Base-by-base conservation (phyloP, 257 asterid species). In the Capsicum baccatum region DNA sequence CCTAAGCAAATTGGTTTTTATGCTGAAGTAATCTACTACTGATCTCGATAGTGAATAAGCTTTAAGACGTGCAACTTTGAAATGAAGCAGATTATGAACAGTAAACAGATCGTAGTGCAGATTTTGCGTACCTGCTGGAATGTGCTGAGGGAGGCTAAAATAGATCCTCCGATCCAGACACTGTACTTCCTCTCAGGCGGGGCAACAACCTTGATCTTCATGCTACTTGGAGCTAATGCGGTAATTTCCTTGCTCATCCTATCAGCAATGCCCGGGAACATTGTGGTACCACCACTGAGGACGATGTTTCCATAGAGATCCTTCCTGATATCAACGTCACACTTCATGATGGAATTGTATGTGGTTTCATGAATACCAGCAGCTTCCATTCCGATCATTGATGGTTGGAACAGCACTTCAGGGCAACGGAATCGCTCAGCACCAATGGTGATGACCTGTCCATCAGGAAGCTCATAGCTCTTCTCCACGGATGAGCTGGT, bases 391-490 rank as follows among this genome's bases (percentile, higher is more conserved):
- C 90, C 90, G 35, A 87, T 85, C 86, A 87, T 87, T 19, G 88
- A 85, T 56, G 90, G 90, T 83, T 85, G 90, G 85, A 87, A 87
- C 54, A 87, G 88, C 63, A 87, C 90, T 80, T 87, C 90, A 3
- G 90, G 90, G 79, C 90, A 87, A 8, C 88, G 86, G 90, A 87
- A 87, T n/a, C 90, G 80, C 83, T 87, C 90, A 3, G 86, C 86
- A 12, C 88, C 90, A 33, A 87, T 87, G 52, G 90, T 85, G 84
- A 85, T 85, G 26, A 85, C 87, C 67, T 85, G 87, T 26, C 87
- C 87, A 55, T 85, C 87, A 21, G 88, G 85, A 67, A 85, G 83
- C 82, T 85, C 88, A 8, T 85, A 85, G 83, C 81, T 85, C 85
- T 87, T 87, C 74, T 87, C 90, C 63, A 87, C 88, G 6, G 86